phyloP scores from a whole-genome alignment of 2,329 filamentous ascomycete genomes.

The Ceratocystis destructans region DNA sequence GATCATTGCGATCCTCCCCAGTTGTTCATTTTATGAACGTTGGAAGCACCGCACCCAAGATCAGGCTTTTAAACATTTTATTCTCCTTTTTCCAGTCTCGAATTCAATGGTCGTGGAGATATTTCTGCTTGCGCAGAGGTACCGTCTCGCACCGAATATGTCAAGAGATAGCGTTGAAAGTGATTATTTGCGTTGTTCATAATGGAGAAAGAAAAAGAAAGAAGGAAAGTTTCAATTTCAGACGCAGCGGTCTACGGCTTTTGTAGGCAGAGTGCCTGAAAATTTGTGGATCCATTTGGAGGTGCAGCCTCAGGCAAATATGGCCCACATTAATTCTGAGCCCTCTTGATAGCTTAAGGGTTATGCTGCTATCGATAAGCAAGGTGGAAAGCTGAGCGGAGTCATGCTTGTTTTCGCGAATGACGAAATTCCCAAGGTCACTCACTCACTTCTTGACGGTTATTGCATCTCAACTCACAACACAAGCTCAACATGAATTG shows the following conservation, averaged over 20 bases:
- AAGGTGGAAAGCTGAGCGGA: neutral
- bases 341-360: no score
- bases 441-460: neutral
- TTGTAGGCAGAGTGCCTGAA: neutral
- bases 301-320: neutral
- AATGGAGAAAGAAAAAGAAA: constrained; percentile 25
- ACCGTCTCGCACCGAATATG: constrained; percentile 34
- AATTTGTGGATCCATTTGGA: neutral
- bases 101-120: constrained; percentile 36
- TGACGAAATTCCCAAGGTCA: neutral
- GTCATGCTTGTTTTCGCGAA: neutral
- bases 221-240: constrained; percentile 21
- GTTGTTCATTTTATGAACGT: constrained; percentile 26
- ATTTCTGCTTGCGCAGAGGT: constrained; percentile 23
- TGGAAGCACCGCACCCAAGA: constrained; percentile 47
- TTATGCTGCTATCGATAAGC: no score
- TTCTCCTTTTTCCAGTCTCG: constrained; percentile 40
- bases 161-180: constrained; percentile 30
- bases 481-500: neutral
- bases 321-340: neutral
- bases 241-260: neutral
- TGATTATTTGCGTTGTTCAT: constrained; percentile 37
- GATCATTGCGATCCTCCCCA: constrained; percentile 48
- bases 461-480: neutral
- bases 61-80: constrained; percentile 35